These are phyloP conservation scores for Ceratobasidium sp. DNA, from an alignment of 1,284 basidiomycete genomes.

Conservation along the genomic window DNA sequence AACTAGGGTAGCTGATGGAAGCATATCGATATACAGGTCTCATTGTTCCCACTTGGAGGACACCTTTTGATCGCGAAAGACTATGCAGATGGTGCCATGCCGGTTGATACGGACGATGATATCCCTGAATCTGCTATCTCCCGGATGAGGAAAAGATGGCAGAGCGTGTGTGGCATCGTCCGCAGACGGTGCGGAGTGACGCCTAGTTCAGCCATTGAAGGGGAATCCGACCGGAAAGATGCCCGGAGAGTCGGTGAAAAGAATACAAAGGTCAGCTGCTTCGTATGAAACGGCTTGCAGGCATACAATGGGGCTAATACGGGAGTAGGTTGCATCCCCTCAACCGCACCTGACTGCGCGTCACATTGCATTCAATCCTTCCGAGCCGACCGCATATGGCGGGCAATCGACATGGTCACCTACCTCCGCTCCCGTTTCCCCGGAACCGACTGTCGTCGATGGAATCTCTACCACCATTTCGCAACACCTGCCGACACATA, in stretches of 20 bases:
- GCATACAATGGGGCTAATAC: constrained; percentile 51
- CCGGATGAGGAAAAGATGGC: constrained; percentile 49
- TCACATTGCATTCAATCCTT: constrained; percentile 26
- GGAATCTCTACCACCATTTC: constrained; percentile 47
- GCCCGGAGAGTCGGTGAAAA: background rate
- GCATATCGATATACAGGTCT: constrained; percentile 60
- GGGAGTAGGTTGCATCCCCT: constrained; percentile 10
- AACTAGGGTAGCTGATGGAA: background rate
- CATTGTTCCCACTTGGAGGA: constrained; percentile 73
- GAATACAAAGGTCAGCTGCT: background rate
- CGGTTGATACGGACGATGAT: constrained; percentile 70
- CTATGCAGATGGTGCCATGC: constrained; percentile 61
- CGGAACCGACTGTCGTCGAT: constrained; percentile 53
- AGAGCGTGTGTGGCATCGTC: background rate
- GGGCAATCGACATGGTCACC: constrained; percentile 52
- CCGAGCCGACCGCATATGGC: constrained; percentile 46
- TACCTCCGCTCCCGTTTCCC: constrained; percentile 51
- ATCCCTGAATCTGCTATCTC: constrained; percentile 56
- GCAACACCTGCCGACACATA: constrained; percentile 23
- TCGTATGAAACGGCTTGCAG: constrained; percentile 54
- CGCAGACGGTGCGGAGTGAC: background rate
- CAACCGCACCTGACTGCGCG: background rate
- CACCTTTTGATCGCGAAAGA: constrained; percentile 68
- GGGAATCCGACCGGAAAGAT: background rate
- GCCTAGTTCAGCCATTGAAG: constrained; percentile 15